Evolutionary conservation across 305 asterid genomes (phyloP), one percentile per base, ranked within the genome.

Genomic region (Fraxinus floribunda): DNA sequence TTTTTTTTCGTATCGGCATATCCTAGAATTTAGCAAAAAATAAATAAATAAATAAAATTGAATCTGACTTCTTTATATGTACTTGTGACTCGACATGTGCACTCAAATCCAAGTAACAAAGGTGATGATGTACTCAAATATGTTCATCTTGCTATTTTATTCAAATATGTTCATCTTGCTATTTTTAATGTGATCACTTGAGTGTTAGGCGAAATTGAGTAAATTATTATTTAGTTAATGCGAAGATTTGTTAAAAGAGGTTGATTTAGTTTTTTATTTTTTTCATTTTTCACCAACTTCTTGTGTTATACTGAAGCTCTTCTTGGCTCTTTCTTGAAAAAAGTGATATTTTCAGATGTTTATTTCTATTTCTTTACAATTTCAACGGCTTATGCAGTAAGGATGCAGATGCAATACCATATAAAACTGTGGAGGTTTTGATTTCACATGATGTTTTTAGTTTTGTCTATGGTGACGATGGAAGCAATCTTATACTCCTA

Each of bases 401-500:
- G 79, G 76, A 77, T 55, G 85, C 80, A 68, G 83, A 83, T 74
- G 86, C 82, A 80, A 60, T 68, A 24, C 76, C 85, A 16, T 41
- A 79, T 36, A 76, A 49, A 73, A 86, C 82, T 13, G 80, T 86
- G 75, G 88, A 84, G 82, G 75, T 88, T 83, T 64, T 75, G 73
- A 89, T 91, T 60, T 85, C 92, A 55, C 83, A 15, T 76, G 81
- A 86, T 46, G 83, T 60, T 70, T 81, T 91, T 77, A 77, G 79
- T 46, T 84, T 81, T 66, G 90, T 91, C 62, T 90, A 91, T 85
- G 94, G 94, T 24, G 91, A 87, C 74, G 81, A 86, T n/a, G 90
- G 92, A 55, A 83, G 87, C 90, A 90, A 90, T 84, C 83, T 90
- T 79, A 86, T 88, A 74, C 88, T 89, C 26, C 68, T 90, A 68